Percentiles rank a stretch among this genome's conserved stretches.
These are phyloP conservation scores for Lachancea waltii DNA, from an alignment of 805 yeast species.

Conservation along the genomic window DNA sequence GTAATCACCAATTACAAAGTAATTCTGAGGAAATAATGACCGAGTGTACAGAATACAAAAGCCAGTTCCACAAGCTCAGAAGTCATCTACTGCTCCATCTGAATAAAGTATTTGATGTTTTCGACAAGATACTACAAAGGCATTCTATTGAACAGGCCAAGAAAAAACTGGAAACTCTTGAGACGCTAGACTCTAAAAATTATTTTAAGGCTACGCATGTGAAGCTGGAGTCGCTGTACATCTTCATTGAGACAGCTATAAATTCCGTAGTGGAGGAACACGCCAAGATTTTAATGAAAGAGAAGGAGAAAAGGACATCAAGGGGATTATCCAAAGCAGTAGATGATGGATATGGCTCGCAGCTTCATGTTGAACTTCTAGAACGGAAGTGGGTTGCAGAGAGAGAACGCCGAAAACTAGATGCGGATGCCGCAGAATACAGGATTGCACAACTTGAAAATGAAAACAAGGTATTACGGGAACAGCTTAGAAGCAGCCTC, in stretches of 20 bases:
- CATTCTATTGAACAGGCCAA: slow-evolving; percentile 54
- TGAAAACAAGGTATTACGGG: slow-evolving; percentile 38
- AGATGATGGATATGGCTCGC: slow-evolving; percentile 23
- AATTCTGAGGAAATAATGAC: slow-evolving; percentile 10
- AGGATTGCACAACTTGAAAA: slow-evolving; percentile 48
- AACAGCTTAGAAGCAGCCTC: background rate
- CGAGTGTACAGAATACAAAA: slow-evolving; percentile 6
- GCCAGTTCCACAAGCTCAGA: slow-evolving; percentile 37
- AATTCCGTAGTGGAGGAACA: slow-evolving; percentile 54
- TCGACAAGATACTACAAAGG: slow-evolving; percentile 52
- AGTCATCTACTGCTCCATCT: slow-evolving; percentile 40
- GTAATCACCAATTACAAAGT: slow-evolving; percentile 27
- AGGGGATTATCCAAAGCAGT: slow-evolving; percentile 11
- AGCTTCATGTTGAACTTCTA: slow-evolving; percentile 53
- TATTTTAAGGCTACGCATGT: slow-evolving; percentile 28
- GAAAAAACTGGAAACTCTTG: slow-evolving; percentile 40
- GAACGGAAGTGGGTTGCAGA: slow-evolving; percentile 63
- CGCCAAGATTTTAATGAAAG: slow-evolving; percentile 28
- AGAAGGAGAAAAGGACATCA: slow-evolving; percentile 10
- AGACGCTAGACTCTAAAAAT: slow-evolving; percentile 17
- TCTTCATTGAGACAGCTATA: slow-evolving; percentile 55
- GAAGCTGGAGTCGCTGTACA: slow-evolving; percentile 39
- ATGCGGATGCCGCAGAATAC: slow-evolving; percentile 47
- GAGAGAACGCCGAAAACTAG: slow-evolving; percentile 60
- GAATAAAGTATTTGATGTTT: slow-evolving; percentile 43